Conservation (phyloP, 495 filamentous ascomycete genomes). For the Neurospora sp. region DNA sequence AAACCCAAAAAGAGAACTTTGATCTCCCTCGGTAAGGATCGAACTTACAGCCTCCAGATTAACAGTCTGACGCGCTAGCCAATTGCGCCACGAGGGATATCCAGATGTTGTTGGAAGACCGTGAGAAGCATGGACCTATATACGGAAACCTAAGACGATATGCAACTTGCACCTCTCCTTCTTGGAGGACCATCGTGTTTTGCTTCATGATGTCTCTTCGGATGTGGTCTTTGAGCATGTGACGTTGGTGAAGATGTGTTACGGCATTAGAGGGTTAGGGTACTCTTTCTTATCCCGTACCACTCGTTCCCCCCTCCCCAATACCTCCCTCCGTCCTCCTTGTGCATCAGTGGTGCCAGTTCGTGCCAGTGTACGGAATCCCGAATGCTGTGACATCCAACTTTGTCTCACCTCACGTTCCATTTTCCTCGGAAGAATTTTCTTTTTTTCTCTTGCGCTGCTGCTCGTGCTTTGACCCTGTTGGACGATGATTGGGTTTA, state of each 20-base stretch:
- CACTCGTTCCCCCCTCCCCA: not conserved
- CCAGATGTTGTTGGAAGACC: not conserved
- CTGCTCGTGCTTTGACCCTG: too few species aligned
- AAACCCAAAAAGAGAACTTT: not conserved
- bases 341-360: not conserved
- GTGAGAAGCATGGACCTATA: not conserved
- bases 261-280: not conserved
- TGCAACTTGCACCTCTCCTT: not conserved
- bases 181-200: not conserved
- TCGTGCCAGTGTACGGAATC: not conserved
- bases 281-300: not conserved
- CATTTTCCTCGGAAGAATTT: not conserved
- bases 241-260: not conserved
- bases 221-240: too few species aligned
- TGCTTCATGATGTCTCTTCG: not conserved
- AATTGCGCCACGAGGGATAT: not conserved
- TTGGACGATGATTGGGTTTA: not conserved
- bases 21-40: not conserved
- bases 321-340: not conserved
- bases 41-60: not conserved
- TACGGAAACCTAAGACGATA: not conserved
- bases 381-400: not conserved
- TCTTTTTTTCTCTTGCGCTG: not conserved
- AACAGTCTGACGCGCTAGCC: not conserved
- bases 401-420: not conserved